Evolutionary conservation across 2,329 filamentous ascomycete genomes (phyloP).

Genomic region (Colletotrichum lini): DNA sequence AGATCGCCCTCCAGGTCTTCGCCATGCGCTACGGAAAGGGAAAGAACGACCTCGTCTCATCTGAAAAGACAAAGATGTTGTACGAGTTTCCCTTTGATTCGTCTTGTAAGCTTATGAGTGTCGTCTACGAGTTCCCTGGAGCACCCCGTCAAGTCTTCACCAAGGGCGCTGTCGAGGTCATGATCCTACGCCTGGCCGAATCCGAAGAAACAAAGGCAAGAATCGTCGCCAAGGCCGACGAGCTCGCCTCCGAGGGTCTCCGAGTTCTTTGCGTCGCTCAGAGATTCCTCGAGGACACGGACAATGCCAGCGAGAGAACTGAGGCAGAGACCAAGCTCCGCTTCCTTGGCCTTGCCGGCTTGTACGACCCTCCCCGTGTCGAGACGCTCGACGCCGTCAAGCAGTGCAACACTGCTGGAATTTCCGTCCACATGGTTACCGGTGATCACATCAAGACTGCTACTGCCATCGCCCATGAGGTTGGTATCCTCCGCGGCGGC

Average conservation of each 20-base stretch:
- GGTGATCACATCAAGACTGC: conserved; percentile 79
- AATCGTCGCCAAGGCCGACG: conserved; percentile 66
- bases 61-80: conserved; percentile 62
- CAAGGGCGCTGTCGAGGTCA: conserved; percentile 72
- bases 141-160: conserved; percentile 62
- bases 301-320: conserved; percentile 63
- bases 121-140: conserved; percentile 67
- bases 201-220: conserved; percentile 61
- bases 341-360: conserved; percentile 79
- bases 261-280: conserved; percentile 78
- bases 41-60: conserved; percentile 53
- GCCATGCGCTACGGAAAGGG: conserved; percentile 76
- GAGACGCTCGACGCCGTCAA: conserved; percentile 75
- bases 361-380: conserved; percentile 79
- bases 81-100: conserved; percentile 82
- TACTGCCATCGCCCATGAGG: conserved; percentile 75
- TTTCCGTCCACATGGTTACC: conserved; percentile 79
- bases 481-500: conserved; percentile 69
- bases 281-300: conserved; percentile 57
- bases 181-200: conserved; percentile 66
- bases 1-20: conserved; percentile 82
- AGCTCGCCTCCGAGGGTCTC: conserved; percentile 74
- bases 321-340: conserved; percentile 69
- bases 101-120: conserved; percentile 81
- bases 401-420: conserved; percentile 72